Conservation (phyloP, 2,329 filamentous ascomycete species). For the Rugonectria rugulosa region DNA sequence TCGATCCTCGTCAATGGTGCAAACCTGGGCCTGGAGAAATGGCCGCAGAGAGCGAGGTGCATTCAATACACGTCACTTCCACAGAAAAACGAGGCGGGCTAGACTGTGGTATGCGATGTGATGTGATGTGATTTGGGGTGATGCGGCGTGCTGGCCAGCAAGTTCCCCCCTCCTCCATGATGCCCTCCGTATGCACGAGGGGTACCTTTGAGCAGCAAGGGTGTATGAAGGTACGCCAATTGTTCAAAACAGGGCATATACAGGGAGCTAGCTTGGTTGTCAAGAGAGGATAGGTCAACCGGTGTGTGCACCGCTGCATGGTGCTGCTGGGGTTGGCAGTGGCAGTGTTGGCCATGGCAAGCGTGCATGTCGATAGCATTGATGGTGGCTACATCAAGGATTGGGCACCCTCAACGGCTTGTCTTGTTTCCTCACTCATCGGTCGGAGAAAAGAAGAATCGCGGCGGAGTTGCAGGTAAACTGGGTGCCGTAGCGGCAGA, state of each 20-base stretch:
- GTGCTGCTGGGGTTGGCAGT: background rate
- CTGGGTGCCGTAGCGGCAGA: slow-evolving; percentile 23
- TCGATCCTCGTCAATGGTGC: slow-evolving; percentile 4
- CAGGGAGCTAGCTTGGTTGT: slow-evolving; percentile 19
- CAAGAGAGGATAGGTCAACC: slow-evolving; percentile 12
- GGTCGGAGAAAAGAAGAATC: background rate
- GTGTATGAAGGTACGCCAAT: slow-evolving; percentile 3
- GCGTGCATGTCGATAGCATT: background rate
- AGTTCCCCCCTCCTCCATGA: slow-evolving; percentile 3
- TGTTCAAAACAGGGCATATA: background rate
- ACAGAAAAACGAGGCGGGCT: slow-evolving; percentile 17
- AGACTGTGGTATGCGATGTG: slow-evolving; percentile 17
- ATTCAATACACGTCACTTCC: slow-evolving; percentile 35
- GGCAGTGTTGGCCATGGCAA: background rate
- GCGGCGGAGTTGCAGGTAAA: slow-evolving; percentile 7
- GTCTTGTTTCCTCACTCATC: slow-evolving; percentile 1
- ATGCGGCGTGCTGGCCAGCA: slow-evolving; percentile 12
- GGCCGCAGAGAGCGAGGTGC: slow-evolving; percentile 35
- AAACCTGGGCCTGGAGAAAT: slow-evolving; percentile 22
- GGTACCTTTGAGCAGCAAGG: slow-evolving; percentile 8
- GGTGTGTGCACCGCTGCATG: slow-evolving; percentile 21
- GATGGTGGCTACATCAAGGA: slow-evolving; percentile 1
- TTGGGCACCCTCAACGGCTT: slow-evolving; percentile 3
- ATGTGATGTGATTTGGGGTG: slow-evolving; percentile 23
- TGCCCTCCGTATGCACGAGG: slow-evolving; percentile 5